Base-by-base conservation (phyloP, 768 basidiomycete species). In the Hypsizygus marmoreus region DNA sequence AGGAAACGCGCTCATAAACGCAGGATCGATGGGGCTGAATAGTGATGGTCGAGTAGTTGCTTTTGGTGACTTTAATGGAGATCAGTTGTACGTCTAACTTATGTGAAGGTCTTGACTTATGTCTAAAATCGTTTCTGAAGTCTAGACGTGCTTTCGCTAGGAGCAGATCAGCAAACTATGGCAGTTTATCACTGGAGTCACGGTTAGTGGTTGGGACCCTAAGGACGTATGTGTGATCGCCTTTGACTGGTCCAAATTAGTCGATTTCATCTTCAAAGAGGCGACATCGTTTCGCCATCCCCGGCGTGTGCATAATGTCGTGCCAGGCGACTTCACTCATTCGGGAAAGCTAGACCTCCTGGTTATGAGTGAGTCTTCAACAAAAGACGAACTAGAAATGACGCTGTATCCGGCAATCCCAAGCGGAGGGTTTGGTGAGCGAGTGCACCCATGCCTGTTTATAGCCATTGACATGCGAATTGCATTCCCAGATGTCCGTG, bases 61-160 rank as follows among this genome's bases (percentile, higher is more conserved):
- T 6, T 90, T 91, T 57, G 97, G 94, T 24, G 95, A 99, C 70
- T 95, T 95, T 65, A 84, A 97, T 63, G 94, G 91, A 4, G 93
- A 98, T 65, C 94, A 97, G 63, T 88, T 90, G 93, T 97, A 63
- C 61, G 90, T 70, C 14, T 47, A 4, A 30, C n/a, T 29, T 39
- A 5, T 33, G 20, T 1, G 33, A 36, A 12, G 8, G 5, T 14
- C 34, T 13, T 24, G 12, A 13, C 4, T 14, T 19, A 31, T 33
- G 20, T 35, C 38, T 38, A 53, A 41, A 42, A 19, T 42, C 20
- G 4, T 40, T 19, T 24, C 19, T 43, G 19, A 57, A 97, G 94
- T 55, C 63, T 91, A 51, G 95, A 98, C 66, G 68, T 93, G 3
- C 69, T 97, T 33, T 74, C 80, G n/a, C 72, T 97, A 34, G 82